Evolutionary conservation across 2,329 filamentous ascomycete genomes (phyloP).

Genomic region (Pseudogymnoascus sp.): DNA sequence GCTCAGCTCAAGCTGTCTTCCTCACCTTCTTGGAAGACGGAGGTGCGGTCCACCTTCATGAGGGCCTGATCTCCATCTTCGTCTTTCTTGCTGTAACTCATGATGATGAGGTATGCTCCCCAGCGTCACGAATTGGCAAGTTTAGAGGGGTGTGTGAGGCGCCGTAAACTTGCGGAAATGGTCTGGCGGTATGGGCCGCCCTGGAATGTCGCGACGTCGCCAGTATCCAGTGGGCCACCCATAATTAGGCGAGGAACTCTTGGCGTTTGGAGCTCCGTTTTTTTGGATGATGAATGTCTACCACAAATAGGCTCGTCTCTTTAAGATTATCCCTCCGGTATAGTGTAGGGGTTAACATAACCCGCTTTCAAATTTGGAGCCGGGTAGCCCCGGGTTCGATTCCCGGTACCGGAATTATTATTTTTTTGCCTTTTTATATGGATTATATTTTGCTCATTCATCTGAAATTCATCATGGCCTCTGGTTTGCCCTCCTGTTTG

Average conservation of each 20-base stretch:
- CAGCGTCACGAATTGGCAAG: constrained; percentile 31
- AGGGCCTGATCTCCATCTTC: constrained; percentile 91
- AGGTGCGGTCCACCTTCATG: constrained; percentile 95
- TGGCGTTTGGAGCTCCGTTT: neutral
- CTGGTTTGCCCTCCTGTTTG: neutral
- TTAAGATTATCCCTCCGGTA: constrained; percentile 14
- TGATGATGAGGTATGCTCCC: constrained; percentile 41
- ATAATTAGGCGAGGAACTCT: constrained; percentile 2
- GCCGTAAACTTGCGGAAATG: neutral
- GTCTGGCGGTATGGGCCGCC: neutral
- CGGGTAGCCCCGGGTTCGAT: constrained; percentile 17
- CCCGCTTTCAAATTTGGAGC: constrained; percentile 15
- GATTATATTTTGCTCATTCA: neutral
- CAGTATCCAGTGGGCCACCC: constrained; percentile 1
- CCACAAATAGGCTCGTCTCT: neutral
- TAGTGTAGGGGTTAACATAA: constrained; percentile 18
- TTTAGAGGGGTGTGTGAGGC: neutral
- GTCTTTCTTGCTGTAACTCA: constrained; percentile 99
- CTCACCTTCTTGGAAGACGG: constrained; percentile 96
- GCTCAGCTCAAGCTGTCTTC: constrained; percentile 15
- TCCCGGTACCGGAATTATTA: constrained; percentile 16
- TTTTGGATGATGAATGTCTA: neutral
- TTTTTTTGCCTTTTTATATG: constrained; percentile 6
- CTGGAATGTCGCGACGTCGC: constrained; percentile 5
- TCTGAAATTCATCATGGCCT: neutral